A percentile compares a stretch with the other conserved stretches of the same genome.
Evolutionary conservation across 1,284 basidiomycete species (phyloP).

Genomic region (Rhodotorula sp.): DNA sequence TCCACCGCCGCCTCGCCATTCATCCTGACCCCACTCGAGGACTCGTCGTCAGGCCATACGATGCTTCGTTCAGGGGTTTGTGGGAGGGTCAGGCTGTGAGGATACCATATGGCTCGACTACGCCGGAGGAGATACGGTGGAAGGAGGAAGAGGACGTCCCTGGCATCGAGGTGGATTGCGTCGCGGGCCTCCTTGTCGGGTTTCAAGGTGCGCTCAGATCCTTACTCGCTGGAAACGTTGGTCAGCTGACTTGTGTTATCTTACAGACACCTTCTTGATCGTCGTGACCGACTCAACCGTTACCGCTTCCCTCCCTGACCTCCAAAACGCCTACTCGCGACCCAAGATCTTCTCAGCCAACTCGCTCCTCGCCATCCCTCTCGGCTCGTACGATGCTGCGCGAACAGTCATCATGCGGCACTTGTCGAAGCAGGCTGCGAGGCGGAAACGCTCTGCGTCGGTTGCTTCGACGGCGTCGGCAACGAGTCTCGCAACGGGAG

Average conservation of each 20-base stretch:
- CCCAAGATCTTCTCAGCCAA: constrained; percentile 17
- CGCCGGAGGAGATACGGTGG: constrained; percentile 46
- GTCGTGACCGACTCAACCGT: constrained; percentile 18
- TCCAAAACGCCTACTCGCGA: background rate
- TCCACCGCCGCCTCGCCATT: constrained; percentile 16
- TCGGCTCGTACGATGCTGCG: constrained; percentile 11
- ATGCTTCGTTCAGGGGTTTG: background rate
- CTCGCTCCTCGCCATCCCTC: constrained; percentile 29
- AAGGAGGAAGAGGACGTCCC: constrained; percentile 49
- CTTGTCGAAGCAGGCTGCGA: constrained; percentile 58
- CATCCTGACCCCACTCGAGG: constrained; percentile 1
- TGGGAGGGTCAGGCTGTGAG: constrained; percentile 11
- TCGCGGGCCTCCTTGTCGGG: constrained; percentile 50
- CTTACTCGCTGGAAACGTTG: constrained; percentile 37
- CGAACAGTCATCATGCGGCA: constrained; percentile 12
- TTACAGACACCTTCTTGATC: constrained; percentile 21
- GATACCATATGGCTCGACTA: constrained; percentile 15
- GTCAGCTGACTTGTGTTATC: background rate
- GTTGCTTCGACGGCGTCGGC: constrained; percentile 56
- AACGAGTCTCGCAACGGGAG: background rate
- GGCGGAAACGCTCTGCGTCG: constrained; percentile 56
- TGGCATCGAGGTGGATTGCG: constrained; percentile 27
- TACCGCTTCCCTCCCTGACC: constrained; percentile 26
- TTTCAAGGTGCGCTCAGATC: constrained; percentile 52
- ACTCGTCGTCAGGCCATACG: constrained; percentile 19